Evolutionary conservation across 2,329 filamentous ascomycete species (phyloP).

Genomic region (Pseudogymnoascus sp.): DNA sequence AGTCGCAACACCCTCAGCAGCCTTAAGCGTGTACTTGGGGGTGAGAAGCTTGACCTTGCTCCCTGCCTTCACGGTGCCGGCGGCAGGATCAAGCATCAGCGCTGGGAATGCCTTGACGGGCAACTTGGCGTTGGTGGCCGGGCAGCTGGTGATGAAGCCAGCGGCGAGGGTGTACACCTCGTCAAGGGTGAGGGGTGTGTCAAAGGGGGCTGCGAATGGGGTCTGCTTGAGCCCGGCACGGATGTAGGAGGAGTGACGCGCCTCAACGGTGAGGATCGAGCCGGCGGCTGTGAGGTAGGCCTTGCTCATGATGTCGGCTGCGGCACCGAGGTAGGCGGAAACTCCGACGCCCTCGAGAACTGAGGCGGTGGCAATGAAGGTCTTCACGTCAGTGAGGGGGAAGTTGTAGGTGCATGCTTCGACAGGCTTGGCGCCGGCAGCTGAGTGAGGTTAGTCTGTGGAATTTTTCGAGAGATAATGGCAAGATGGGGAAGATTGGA

Average conservation of each 20-base stretch:
- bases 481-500: constrained; percentile 12
- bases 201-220: constrained; percentile 53
- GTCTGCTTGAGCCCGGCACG: constrained; percentile 40
- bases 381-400: constrained; percentile 37
- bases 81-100: constrained; percentile 29
- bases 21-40: constrained; percentile 20
- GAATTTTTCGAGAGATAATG: too few species aligned
- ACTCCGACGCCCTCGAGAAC: constrained; percentile 52
- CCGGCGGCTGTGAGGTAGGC: constrained; percentile 53
- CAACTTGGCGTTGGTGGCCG: constrained; percentile 42
- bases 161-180: constrained; percentile 58
- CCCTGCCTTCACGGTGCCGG: constrained; percentile 20
- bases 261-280: constrained; percentile 56
- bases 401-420: constrained; percentile 50
- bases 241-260: constrained; percentile 56
- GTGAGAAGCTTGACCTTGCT: constrained; percentile 24
- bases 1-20: constrained; percentile 18
- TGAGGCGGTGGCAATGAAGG: constrained; percentile 45
- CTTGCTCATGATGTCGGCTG: constrained; percentile 48
- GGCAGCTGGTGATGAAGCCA: constrained; percentile 52
- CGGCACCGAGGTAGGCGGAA: constrained; percentile 55
- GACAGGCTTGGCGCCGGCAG: constrained; percentile 45
- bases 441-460: constrained; percentile 9
- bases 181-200: constrained; percentile 50
- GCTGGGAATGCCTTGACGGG: constrained; percentile 54